Base-by-base conservation (phyloP, 495 filamentous ascomycete genomes). In the Amphirosellinia nigrospora region DNA sequence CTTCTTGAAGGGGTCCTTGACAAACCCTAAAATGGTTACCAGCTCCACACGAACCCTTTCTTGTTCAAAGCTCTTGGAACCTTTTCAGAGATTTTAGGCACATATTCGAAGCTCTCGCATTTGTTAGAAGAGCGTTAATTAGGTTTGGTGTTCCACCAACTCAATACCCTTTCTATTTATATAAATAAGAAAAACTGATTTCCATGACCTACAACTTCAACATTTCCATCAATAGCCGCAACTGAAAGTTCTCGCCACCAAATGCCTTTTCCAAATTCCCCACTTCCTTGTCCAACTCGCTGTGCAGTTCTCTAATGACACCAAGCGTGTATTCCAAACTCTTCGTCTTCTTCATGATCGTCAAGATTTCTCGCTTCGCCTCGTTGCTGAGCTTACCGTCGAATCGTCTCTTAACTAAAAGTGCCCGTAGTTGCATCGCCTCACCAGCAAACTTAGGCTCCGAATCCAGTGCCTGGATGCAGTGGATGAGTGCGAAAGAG, bases 401-500 rank as follows among this genome's bases (percentile, higher is more conserved):
- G 32, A 38, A 39, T 38, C 56, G 21, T 32, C 56, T 16, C 34
- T 60, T 39, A 4, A 38, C 32, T 38, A 60, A 8, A n/a, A 60
- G 56, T 19, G 32, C 56, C 32, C 56, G 32, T 8, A 60, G 56
- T 13, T 60, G 56, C 56, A 60, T 38, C 32, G 56, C 32, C 19
- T 60, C 34, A 2, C 53, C 53, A 30, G 53, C 53, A 6, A 56
- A 36, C 7, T 56, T 56, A 5, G 28, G 53, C 26, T 56, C 30
- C 30, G 53, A 56, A 36, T 60, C 56, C 34, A 39, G 19, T 0
- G 34, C 32, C 19, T 60, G 32, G n/a, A 39, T 60, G 34, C 56
- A 63, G 53, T 69, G 66, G 16, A 69, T 69, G 19, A 69, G 66
- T 3, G 66, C 21, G 10, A 69, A 62, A 4, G 66, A 69, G 39